Evolutionary conservation across 805 yeast genomes (phyloP), one percentile per base, ranked within the genome.

Genomic region (Ogataea philodendri): DNA sequence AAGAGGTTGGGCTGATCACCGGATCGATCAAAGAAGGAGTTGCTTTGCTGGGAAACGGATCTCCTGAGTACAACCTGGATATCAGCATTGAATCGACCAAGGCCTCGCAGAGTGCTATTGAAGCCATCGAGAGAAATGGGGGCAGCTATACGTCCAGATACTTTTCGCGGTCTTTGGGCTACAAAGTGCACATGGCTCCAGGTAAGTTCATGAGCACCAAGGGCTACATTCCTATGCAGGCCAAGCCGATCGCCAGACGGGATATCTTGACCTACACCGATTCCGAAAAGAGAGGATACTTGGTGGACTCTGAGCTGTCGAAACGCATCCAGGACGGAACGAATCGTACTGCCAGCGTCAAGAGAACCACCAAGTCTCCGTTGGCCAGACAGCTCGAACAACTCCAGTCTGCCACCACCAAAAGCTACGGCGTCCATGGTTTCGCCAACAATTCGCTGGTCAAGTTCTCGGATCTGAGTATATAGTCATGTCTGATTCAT

Each of bases 241-340:
- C 97, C 1, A 77, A 88, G 60, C 98, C 98, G 9, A 82, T 81
- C 7, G 78, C 76, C 49, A 77, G 84, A 63, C 82, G 85, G 62
- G 87, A 83, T 54, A 79, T 90, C 38, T 77, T 76, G 39, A 86
- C 70, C 61, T 90, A 93, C 65, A 76, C 87, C 31, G 72, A 78
- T 56, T 71, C 73, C 2, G 78, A 69, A 22, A 78, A 77, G 54
- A 74, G 87, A 48, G 98, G 98, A 6, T 90, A 86, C 56, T 63
- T 88, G 18, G 46, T 42, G 10, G 51, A 37, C 19, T 53, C 62
- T n/a, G 54, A 58, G 53, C 33, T 71, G 63, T 51, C 75, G 56
- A 44, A 57, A 41, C 41, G 44, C 7, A 55, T 57, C 26, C 39
- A 51, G 10, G 34, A 49, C 11, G 57, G 55, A 15, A 45, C 49